Evolutionary conservation across 1,284 basidiomycete genomes (phyloP).

Genomic region (Dichomitus squalens): DNA sequence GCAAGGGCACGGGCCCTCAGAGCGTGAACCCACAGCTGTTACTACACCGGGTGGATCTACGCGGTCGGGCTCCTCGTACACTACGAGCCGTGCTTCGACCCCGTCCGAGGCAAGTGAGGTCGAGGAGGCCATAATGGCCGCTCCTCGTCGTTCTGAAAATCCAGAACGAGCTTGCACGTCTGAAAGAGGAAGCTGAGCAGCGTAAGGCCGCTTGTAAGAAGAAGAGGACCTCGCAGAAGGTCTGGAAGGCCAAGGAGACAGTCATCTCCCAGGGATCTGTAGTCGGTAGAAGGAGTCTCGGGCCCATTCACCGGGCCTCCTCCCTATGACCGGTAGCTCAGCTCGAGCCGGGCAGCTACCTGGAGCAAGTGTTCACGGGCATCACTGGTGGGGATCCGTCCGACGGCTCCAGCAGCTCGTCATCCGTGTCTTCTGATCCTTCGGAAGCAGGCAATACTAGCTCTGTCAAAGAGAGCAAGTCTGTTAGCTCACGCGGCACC

Average conservation of each 20-base stretch:
- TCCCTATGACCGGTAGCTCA: constrained; percentile 11
- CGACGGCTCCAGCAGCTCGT: too few relatives aligned
- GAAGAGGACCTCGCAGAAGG: too few relatives aligned
- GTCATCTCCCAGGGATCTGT: too few relatives aligned
- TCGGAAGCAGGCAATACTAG: not conserved
- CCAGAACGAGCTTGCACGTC: too few relatives aligned
- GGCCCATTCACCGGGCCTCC: too few relatives aligned
- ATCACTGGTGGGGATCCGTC: not conserved
- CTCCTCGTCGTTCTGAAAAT: not conserved
- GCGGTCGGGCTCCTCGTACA: too few relatives aligned
- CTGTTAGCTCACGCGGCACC: not conserved
- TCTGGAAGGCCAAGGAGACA: not conserved
- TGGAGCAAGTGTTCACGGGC: constrained; percentile 8
- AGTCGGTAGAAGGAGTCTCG: too few relatives aligned
- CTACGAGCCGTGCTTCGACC: not conserved
- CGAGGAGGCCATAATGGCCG: not conserved
- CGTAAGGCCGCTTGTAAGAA: not conserved
- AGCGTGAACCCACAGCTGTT: not conserved
- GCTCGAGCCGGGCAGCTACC: constrained; percentile 16
- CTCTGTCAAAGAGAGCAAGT: not conserved
- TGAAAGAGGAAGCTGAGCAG: not conserved
- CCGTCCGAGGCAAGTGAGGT: not conserved
- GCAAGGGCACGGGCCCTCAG: too few relatives aligned
- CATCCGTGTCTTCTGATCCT: too few relatives aligned
- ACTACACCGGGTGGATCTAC: not conserved